A percentile compares a stretch with the other conserved stretches of the same genome.
Evolutionary conservation across 371 early-diverging fungal genomes (phyloP).

Genomic region (Mortierella sp.): DNA sequence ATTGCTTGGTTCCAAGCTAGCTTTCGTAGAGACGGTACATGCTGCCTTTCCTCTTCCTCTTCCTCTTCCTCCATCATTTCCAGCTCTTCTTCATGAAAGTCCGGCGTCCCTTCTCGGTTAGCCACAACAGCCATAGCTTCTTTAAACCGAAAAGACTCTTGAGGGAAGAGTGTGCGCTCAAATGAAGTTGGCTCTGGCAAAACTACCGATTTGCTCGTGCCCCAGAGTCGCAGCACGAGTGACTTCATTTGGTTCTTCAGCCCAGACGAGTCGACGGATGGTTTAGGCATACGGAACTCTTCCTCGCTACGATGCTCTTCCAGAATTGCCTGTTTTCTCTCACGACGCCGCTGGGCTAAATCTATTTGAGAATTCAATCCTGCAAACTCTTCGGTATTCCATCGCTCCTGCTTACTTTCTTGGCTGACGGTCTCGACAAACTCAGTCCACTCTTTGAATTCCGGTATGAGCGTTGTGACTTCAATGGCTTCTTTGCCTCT

Average conservation of each 20-base stretch:
- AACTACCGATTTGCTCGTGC: neutral
- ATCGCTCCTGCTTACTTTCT: slow-evolving; percentile 18
- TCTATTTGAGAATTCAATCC: neutral
- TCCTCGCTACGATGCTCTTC: slow-evolving; percentile 19
- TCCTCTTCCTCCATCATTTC: slow-evolving; percentile 21
- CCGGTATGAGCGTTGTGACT: slow-evolving; percentile 16
- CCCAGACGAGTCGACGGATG: neutral
- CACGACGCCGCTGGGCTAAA: neutral
- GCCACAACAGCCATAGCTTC: slow-evolving; percentile 10
- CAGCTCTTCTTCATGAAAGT: slow-evolving; percentile 21
- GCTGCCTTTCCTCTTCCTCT: neutral
- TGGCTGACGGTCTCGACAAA: slow-evolving; percentile 31
- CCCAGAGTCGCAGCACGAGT: neutral
- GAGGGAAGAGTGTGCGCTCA: slow-evolving; percentile 17
- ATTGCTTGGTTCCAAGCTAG: neutral
- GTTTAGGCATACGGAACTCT: slow-evolving; percentile 18
- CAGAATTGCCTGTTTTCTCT: neutral
- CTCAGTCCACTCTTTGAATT: slow-evolving; percentile 29
- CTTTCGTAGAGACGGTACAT: neutral
- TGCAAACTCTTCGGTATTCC: neutral
- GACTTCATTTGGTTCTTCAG: slow-evolving; percentile 10
- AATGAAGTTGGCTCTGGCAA: neutral
- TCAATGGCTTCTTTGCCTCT: slow-evolving; percentile 35
- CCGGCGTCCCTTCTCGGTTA: slow-evolving; percentile 10
- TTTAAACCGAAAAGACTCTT: slow-evolving; percentile 30